These are phyloP conservation scores for Pythium brassicae DNA, from an alignment of 352 stramenopile species.

Conservation along the genomic window DNA sequence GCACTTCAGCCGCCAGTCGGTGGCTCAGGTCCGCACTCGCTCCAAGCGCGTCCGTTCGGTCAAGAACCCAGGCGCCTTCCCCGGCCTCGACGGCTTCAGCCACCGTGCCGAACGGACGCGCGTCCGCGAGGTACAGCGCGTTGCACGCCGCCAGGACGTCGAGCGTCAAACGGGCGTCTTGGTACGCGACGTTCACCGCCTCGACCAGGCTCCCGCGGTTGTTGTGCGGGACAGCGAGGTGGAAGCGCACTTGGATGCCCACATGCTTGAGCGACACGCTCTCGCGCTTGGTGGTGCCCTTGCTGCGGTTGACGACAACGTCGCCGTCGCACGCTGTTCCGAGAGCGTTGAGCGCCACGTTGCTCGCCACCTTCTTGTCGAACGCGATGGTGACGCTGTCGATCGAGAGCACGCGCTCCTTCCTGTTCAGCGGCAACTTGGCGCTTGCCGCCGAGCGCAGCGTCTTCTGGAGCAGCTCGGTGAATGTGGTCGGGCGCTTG, in stretches of 20 bases:
- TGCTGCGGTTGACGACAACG: slow-evolving; percentile 4
- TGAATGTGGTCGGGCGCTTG: slow-evolving; percentile 10
- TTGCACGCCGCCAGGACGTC: slow-evolving; percentile 20
- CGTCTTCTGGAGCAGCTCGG: slow-evolving; percentile 29
- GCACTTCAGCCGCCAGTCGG: slow-evolving; percentile 24
- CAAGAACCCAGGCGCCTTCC: slow-evolving; percentile 17
- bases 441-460: slow-evolving; percentile 31
- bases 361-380: slow-evolving; percentile 11
- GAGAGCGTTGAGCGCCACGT: slow-evolving; percentile 19
- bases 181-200: slow-evolving; percentile 23
- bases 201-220: slow-evolving; percentile 31
- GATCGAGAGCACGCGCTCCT: slow-evolving; percentile 37
- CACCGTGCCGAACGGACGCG: neutral
- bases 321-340: slow-evolving; percentile 12
- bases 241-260: slow-evolving; percentile 32
- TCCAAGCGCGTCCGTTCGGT: slow-evolving; percentile 1
- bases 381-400: slow-evolving; percentile 26
- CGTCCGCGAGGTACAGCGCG: slow-evolving; percentile 10
- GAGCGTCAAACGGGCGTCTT: slow-evolving; percentile 27
- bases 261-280: slow-evolving; percentile 16
- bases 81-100: slow-evolving; percentile 8
- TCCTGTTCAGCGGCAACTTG: slow-evolving; percentile 31
- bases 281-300: neutral
- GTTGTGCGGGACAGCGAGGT: slow-evolving; percentile 34
- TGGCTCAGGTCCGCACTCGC: neutral